A percentile compares a stretch with the other conserved stretches of the same genome.
Evolutionary conservation across 352 stramenopile genomes (phyloP).

Genomic region (Pythium scleroteichum): DNA sequence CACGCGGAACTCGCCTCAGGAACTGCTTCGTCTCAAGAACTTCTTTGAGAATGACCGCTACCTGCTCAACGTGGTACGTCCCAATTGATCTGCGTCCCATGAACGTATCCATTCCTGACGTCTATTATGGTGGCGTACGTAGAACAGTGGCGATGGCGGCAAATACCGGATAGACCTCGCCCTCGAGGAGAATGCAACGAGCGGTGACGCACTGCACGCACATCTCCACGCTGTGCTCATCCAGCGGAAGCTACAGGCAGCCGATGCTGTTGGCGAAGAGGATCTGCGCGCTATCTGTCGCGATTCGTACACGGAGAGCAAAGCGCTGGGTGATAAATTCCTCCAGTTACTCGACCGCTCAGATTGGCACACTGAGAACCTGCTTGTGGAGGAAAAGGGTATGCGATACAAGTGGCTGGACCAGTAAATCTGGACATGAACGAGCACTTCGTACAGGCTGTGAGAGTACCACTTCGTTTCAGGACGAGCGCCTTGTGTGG

Average conservation of each 20-base stretch:
- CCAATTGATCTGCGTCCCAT: not conserved
- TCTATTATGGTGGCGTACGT: constrained; percentile 3
- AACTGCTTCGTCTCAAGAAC: constrained; percentile 39
- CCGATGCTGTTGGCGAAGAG: not conserved
- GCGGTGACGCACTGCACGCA: constrained; percentile 39
- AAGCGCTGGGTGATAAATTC: constrained; percentile 37
- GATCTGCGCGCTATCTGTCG: constrained; percentile 27
- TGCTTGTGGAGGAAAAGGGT: constrained; percentile 62
- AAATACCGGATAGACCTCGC: constrained; percentile 47
- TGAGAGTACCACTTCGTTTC: too few relatives aligned
- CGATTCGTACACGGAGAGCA: constrained; percentile 35
- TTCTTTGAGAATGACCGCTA: constrained; percentile 58
- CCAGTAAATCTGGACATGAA: too few relatives aligned
- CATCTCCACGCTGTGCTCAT: constrained; percentile 61
- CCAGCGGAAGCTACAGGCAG: constrained; percentile 41
- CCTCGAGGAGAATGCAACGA: constrained; percentile 48
- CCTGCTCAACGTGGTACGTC: constrained; percentile 52
- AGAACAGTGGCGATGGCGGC: constrained; percentile 12
- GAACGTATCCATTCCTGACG: not conserved
- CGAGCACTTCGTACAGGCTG: too few relatives aligned
- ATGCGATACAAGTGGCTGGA: constrained; percentile 61
- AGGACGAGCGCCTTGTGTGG: too few relatives aligned
- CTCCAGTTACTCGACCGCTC: constrained; percentile 39
- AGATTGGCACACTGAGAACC: constrained; percentile 59
- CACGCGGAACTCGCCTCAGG: constrained; percentile 37